Evolutionary conservation across 495 filamentous ascomycete genomes (phyloP).

Genomic region (Aspergillus cavernicola): DNA sequence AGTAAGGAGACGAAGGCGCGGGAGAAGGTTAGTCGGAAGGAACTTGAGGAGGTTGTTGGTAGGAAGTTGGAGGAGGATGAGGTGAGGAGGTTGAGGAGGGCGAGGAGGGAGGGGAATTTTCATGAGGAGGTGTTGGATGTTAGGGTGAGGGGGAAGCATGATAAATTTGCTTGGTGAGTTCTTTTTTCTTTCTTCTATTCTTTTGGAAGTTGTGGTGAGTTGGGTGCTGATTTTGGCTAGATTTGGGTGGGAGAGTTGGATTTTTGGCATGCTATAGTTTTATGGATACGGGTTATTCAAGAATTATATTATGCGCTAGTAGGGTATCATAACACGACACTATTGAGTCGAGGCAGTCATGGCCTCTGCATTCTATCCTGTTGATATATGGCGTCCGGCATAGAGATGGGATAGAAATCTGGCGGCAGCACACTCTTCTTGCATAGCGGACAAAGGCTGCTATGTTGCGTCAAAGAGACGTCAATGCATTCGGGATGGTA

Average conservation of each 20-base stretch:
- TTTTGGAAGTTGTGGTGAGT: not conserved
- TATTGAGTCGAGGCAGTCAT: not conserved
- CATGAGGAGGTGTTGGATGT: slow-evolving; percentile 86
- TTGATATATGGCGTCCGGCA: slow-evolving; percentile 83
- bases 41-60: slow-evolving; percentile 81
- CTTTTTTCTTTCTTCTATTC: not conserved
- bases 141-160: slow-evolving; percentile 92
- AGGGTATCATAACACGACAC: slow-evolving; percentile 3
- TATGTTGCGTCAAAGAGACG: slow-evolving; percentile 63
- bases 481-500: slow-evolving; percentile 91
- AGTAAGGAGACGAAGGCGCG: slow-evolving; percentile 73
- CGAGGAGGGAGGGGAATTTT: slow-evolving; percentile 79
- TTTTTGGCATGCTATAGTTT: too few species aligned
- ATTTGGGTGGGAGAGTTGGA: not conserved
- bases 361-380: slow-evolving; percentile 47
- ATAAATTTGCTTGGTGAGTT: slow-evolving; percentile 66
- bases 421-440: slow-evolving; percentile 69
- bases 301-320: too few species aligned
- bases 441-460: slow-evolving; percentile 83
- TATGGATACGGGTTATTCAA: too few species aligned
- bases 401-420: slow-evolving; percentile 58
- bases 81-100: slow-evolving; percentile 75
- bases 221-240: not conserved
- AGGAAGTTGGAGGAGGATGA: slow-evolving; percentile 77
- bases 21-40: slow-evolving; percentile 81